phyloP scores from a whole-genome alignment of 441 rosid species.

The Rhodomyrtus psidioides region DNA sequence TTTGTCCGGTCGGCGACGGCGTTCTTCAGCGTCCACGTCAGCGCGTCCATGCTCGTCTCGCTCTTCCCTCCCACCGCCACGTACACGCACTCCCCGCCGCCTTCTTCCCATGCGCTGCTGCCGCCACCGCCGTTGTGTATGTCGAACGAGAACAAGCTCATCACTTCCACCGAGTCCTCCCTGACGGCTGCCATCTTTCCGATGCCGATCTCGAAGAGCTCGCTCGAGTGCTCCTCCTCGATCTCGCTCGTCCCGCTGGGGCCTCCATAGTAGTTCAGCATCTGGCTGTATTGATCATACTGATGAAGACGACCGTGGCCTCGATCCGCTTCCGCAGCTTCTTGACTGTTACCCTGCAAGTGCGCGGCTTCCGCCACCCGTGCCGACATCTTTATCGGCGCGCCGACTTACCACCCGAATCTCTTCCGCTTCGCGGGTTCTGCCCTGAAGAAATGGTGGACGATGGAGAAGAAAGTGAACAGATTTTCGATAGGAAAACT shows the following conservation, averaged over 20 bases:
- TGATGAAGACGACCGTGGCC: background rate
- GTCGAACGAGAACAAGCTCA: background rate
- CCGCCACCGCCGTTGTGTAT: background rate
- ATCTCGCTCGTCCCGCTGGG: background rate
- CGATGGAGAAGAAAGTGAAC: background rate
- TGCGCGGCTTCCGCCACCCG: background rate
- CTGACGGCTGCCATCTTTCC: background rate
- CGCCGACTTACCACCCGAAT: background rate
- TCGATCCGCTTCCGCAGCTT: background rate
- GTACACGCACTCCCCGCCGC: background rate
- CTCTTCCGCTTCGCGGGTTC: background rate
- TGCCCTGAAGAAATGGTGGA: background rate
- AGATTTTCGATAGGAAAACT: background rate
- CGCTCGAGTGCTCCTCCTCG: background rate
- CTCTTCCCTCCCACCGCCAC: conserved; percentile 25
- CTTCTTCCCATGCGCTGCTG: background rate
- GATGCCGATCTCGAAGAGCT: background rate
- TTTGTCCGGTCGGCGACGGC: conserved; percentile 14
- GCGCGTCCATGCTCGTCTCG: conserved; percentile 67
- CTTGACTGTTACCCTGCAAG: background rate
- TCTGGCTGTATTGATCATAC: background rate
- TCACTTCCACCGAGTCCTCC: background rate
- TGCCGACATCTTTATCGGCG: background rate
- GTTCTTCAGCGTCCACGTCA: conserved; percentile 57
- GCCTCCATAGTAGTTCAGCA: background rate